Evolutionary conservation across 1,284 basidiomycete species (phyloP).

Genomic region (Ganoderma boninense): DNA sequence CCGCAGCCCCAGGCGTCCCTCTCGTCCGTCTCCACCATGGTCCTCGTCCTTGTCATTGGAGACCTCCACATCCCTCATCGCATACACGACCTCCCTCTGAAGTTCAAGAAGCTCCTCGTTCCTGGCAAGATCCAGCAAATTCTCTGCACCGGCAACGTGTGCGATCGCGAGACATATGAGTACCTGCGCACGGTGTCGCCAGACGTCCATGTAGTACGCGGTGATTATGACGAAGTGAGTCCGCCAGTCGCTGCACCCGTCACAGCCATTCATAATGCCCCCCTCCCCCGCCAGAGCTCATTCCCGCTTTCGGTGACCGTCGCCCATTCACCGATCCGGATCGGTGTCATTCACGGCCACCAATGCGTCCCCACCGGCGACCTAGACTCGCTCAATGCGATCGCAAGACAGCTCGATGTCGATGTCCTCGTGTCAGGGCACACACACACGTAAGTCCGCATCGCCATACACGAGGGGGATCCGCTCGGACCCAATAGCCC

Average conservation of each 20-base stretch:
- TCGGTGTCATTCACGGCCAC: constrained; percentile 95
- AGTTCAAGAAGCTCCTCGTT: constrained; percentile 97
- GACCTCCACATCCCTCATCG: constrained; percentile 94
- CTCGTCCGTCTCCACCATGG: constrained; percentile 52
- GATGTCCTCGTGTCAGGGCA: constrained; percentile 95
- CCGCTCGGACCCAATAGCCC: background rate
- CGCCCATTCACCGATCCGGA: constrained; percentile 87
- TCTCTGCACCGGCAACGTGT: constrained; percentile 97
- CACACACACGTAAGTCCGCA: constrained; percentile 83
- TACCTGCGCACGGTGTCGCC: constrained; percentile 97
- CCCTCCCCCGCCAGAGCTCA: constrained; percentile 54
- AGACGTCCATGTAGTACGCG: constrained; percentile 92
- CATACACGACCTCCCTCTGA: constrained; percentile 89
- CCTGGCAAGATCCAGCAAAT: constrained; percentile 99
- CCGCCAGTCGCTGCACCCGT: background rate
- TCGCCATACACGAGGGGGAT: background rate
- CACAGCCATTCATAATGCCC: background rate
- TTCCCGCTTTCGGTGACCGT: constrained; percentile 89
- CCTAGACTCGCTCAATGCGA: constrained; percentile 85
- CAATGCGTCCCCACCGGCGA: constrained; percentile 95
- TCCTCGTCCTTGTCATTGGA: constrained; percentile 93
- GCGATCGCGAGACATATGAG: constrained; percentile 97
- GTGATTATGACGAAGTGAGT: constrained; percentile 94
- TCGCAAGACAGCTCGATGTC: constrained; percentile 96
- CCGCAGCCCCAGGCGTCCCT: constrained; percentile 10